Percentiles rank a stretch among this genome's conserved stretches.
These are phyloP conservation scores for Cladophialophora psammophila DNA, from an alignment of 2,329 filamentous ascomycete species.

Conservation along the genomic window DNA sequence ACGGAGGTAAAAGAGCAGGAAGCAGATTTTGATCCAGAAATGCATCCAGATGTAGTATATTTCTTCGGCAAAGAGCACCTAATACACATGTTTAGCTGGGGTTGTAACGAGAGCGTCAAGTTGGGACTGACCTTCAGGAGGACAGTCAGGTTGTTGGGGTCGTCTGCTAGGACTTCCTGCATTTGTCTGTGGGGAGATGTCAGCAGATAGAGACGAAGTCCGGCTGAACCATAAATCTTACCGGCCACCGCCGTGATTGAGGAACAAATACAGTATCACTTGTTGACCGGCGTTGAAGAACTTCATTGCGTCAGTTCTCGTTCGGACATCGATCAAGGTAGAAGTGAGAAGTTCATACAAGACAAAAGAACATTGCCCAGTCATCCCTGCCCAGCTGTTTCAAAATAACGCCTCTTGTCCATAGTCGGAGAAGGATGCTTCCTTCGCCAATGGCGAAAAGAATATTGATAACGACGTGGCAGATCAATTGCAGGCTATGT, in stretches of 20 bases:
- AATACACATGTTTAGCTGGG: neutral
- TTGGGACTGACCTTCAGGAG: neutral
- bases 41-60: conserved; percentile 8
- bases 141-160: neutral
- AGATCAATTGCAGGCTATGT: neutral
- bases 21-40: conserved; percentile 4
- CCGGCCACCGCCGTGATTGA: neutral
- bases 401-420: neutral
- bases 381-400: conserved; percentile 5
- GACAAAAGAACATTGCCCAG: neutral
- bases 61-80: conserved; percentile 4
- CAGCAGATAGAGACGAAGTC: neutral
- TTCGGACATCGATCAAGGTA: neutral
- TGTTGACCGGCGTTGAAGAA: conserved; percentile 4
- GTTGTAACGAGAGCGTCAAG: neutral
- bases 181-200: neutral
- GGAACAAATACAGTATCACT: neutral
- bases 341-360: neutral
- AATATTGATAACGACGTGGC: conserved; percentile 1
- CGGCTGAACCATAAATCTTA: neutral
- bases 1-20: conserved; percentile 4
- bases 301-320: neutral
- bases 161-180: neutral
- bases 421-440: neutral
- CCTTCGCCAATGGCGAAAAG: conserved; percentile 1